Conservation (phyloP, 176 grass and related monocot species). For the maize (Zea mays) region DNA sequence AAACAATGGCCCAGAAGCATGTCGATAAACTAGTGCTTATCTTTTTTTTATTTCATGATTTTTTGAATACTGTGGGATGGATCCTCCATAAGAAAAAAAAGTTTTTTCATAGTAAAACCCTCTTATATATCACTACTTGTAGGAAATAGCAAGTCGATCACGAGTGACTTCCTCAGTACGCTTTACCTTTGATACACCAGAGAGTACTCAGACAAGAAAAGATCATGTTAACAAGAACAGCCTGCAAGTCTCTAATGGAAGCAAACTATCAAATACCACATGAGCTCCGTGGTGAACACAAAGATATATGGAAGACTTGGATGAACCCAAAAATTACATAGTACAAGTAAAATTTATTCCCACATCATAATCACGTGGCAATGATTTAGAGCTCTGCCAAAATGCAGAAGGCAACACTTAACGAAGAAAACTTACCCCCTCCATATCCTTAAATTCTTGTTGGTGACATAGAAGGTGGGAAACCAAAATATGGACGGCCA, state of each 20-base stretch:
- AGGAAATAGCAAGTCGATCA: not conserved
- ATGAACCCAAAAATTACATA: no score
- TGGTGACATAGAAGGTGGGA: not conserved
- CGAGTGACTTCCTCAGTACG: not conserved
- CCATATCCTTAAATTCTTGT: conserved; percentile 10
- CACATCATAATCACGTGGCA: not conserved
- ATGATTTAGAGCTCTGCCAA: not conserved
- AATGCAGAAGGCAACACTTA: not conserved
- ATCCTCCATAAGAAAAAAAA: not conserved
- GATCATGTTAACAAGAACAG: not conserved
- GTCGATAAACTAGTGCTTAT: not conserved
- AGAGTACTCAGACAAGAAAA: not conserved
- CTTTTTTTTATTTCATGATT: not conserved
- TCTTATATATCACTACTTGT: not conserved
- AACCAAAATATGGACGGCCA: not conserved
- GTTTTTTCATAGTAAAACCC: not conserved
- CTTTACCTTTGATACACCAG: not conserved
- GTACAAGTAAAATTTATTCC: not conserved
- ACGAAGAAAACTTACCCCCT: not conserved
- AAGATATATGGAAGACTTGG: not conserved
- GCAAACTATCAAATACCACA: not conserved
- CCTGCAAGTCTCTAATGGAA: not conserved
- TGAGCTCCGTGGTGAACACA: not conserved
- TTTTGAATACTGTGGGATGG: not conserved
- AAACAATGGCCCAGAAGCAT: not conserved